A percentile compares a stretch with the other conserved stretches of the same genome.
Conservation (phyloP, 345 rosid genomes). For the Stellera chamaejasme region DNA sequence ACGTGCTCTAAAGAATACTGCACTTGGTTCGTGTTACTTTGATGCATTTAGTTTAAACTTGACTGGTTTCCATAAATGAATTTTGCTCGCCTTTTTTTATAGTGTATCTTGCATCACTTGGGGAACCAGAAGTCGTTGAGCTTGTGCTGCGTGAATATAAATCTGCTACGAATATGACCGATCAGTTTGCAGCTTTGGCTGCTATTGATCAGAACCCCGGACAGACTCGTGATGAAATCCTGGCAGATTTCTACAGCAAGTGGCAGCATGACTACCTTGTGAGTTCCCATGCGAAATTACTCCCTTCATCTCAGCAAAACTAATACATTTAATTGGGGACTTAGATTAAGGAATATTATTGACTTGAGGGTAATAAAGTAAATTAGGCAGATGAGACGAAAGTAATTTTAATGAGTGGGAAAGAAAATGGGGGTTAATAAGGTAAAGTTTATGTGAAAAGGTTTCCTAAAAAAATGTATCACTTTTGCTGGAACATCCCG, state of each 20-base stretch:
- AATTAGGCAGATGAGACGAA: too few relatives aligned
- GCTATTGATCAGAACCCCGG: conserved; percentile 79
- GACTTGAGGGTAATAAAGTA: too few relatives aligned
- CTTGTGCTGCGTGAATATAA: conserved; percentile 69
- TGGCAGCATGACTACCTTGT: conserved; percentile 92
- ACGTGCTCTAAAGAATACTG: conserved; percentile 75
- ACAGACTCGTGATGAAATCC: conserved; percentile 62
- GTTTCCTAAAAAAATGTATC: too few relatives aligned
- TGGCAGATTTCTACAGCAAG: conserved; percentile 77
- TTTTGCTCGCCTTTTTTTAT: conserved; percentile 9
- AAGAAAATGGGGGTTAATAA: too few relatives aligned
- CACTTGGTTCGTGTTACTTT: conserved; percentile 57
- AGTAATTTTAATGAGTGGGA: too few relatives aligned
- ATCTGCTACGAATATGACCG: conserved; percentile 86
- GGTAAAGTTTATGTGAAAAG: too few relatives aligned
- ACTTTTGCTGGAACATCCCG: too few relatives aligned
- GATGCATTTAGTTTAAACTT: background rate
- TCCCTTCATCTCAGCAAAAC: background rate
- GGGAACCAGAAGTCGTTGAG: conserved; percentile 39
- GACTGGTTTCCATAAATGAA: conserved; percentile 4
- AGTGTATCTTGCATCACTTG: conserved; percentile 89
- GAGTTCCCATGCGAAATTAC: conserved; percentile 9
- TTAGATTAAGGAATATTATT: too few relatives aligned
- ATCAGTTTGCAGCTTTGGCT: conserved; percentile 85
- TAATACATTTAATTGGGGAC: background rate